Evolutionary conservation across 768 basidiomycete genomes (phyloP).

Genomic region (Termitomyces sp.): DNA sequence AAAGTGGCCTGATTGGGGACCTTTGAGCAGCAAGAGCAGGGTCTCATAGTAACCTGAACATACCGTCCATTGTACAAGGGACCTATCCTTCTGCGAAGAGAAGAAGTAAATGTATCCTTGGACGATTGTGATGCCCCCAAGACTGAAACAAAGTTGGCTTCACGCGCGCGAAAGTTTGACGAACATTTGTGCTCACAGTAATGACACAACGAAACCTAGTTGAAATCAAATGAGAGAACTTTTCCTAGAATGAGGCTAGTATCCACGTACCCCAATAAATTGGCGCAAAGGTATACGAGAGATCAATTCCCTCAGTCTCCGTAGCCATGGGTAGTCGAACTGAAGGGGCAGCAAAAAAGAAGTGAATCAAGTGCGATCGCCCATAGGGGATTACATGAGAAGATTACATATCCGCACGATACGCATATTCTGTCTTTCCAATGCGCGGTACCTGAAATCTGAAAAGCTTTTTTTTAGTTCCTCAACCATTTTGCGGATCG

Average conservation of each 20-base stretch:
- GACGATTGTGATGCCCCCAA: conserved; percentile 38
- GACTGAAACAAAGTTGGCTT: conserved; percentile 17
- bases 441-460: background rate
- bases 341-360: background rate
- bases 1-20: conserved; percentile 19
- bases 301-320: conserved; percentile 16
- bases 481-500: background rate
- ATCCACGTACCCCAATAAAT: conserved; percentile 27
- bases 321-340: background rate
- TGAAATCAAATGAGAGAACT: background rate
- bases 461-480: background rate
- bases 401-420: background rate
- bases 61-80: conserved; percentile 27
- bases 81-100: conserved; percentile 23
- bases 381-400: background rate
- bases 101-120: conserved; percentile 41
- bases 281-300: conserved; percentile 24
- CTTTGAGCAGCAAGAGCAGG: background rate
- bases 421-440: background rate
- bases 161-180: background rate
- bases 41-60: background rate
- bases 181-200: conserved; percentile 18
- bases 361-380: background rate
- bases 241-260: background rate
- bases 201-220: conserved; percentile 26